Evolutionary conservation across 805 yeast genomes (phyloP).

Genomic region (Candida oleophila): DNA sequence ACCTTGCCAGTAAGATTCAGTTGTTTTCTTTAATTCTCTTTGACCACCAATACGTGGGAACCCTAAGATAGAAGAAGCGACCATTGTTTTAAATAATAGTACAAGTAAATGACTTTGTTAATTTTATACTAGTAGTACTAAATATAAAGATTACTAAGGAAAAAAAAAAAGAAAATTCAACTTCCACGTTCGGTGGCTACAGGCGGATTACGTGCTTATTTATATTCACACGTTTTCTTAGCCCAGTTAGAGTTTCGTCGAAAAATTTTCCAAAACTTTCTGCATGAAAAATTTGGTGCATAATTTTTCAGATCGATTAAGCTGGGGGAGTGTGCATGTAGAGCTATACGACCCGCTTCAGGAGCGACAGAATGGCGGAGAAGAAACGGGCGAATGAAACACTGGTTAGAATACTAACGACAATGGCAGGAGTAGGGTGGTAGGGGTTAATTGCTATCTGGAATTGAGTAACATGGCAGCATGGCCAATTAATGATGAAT

Average conservation of each 20-base stretch:
- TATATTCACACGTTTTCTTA: conserved; percentile 4
- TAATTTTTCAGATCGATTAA: background rate
- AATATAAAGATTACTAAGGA: background rate
- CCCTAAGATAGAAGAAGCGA: conserved; percentile 95
- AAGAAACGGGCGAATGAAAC: no score
- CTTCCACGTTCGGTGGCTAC: background rate
- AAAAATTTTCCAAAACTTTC: conserved; percentile 1
- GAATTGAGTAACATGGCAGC: no score
- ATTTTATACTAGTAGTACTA: background rate
- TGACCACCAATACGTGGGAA: conserved; percentile 99
- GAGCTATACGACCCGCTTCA: background rate
- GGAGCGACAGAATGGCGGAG: background rate
- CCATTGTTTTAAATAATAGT: conserved; percentile 55
- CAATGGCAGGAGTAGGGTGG: no score
- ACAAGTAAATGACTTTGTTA: background rate
- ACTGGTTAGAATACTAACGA: no score
- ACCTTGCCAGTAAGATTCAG: conserved; percentile 99
- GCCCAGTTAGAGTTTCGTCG: background rate
- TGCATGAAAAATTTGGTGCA: background rate
- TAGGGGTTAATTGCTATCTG: no score
- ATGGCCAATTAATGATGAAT: no score
- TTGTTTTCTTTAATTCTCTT: conserved; percentile 98
- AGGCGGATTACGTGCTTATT: background rate
- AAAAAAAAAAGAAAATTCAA: background rate
- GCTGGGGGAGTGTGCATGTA: background rate